These are phyloP conservation scores for Cyberlindnera xishuangbannaensis DNA, from an alignment of 805 yeast genomes.

Conservation along the genomic window DNA sequence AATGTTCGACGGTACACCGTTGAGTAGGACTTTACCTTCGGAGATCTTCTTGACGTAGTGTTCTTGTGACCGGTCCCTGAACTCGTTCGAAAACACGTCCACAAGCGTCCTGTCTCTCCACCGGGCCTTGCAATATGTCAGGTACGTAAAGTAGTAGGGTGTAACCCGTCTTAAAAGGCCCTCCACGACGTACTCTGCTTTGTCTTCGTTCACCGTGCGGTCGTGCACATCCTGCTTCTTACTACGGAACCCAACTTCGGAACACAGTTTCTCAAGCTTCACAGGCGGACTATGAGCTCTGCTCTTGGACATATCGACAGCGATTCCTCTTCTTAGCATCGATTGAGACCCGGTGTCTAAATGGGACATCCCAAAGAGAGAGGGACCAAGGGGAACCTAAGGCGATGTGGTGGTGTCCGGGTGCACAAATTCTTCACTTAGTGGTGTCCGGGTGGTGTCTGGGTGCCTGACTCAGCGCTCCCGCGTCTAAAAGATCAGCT, in stretches of 20 bases:
- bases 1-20: constrained; percentile 53
- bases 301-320: too few species aligned
- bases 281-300: constrained; percentile 9
- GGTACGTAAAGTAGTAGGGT: constrained; percentile 85
- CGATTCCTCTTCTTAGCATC: too few species aligned
- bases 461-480: too few species aligned
- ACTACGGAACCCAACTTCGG: constrained; percentile 18
- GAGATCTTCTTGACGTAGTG: constrained; percentile 54
- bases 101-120: constrained; percentile 83
- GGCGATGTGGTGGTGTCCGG: too few species aligned
- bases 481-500: too few species aligned
- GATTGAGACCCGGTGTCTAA: too few species aligned
- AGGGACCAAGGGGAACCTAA: too few species aligned
- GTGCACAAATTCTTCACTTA: too few species aligned
- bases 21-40: constrained; percentile 71
- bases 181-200: constrained; percentile 48
- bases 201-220: constrained; percentile 28
- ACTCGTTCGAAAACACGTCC: constrained; percentile 80
- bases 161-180: constrained; percentile 65
- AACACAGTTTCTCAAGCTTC: constrained; percentile 16
- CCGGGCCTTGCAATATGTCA: constrained; percentile 82
- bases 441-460: too few species aligned
- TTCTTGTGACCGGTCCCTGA: constrained; percentile 66
- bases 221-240: constrained; percentile 20
- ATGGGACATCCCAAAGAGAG: too few species aligned